Evolutionary conservation across 192 early-diverging fungal species (phyloP).

Genomic region (Thamnidium elegans): DNA sequence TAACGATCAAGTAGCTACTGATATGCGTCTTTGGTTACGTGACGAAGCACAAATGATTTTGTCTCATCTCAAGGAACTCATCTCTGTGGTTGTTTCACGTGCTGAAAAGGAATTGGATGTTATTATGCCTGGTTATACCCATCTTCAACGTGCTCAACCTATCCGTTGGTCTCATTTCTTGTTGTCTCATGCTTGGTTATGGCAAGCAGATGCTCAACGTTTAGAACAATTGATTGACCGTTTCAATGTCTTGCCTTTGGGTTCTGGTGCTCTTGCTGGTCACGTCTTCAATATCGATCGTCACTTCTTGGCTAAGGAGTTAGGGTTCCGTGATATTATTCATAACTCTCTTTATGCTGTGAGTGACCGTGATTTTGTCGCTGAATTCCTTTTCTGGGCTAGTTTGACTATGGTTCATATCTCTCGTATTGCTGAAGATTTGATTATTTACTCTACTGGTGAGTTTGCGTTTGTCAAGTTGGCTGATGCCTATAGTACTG

Average conservation of each 20-base stretch:
- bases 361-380: slow-evolving; percentile 94
- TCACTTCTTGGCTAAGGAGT: slow-evolving; percentile 79
- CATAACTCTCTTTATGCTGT: slow-evolving; percentile 92
- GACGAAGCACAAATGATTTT: slow-evolving; percentile 70
- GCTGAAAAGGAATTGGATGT: slow-evolving; percentile 88
- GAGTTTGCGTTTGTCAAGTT: slow-evolving; percentile 95
- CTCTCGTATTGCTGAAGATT: slow-evolving; percentile 87
- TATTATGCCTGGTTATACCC: slow-evolving; percentile 99
- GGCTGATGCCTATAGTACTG: slow-evolving; percentile 97
- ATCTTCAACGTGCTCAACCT: slow-evolving; percentile 96
- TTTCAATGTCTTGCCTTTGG: slow-evolving; percentile 83
- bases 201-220: slow-evolving; percentile 85
- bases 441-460: slow-evolving; percentile 89
- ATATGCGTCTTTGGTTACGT: slow-evolving; percentile 92
- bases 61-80: slow-evolving; percentile 70
- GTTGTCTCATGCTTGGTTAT: slow-evolving; percentile 86
- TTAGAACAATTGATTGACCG: slow-evolving; percentile 79
- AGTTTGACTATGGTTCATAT: slow-evolving; percentile 90
- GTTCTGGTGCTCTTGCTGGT: slow-evolving; percentile 92
- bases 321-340: slow-evolving; percentile 83
- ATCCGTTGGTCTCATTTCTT: slow-evolving; percentile 96
- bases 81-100: slow-evolving; percentile 69
- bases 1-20: slow-evolving; percentile 98
- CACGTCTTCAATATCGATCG: slow-evolving; percentile 97
- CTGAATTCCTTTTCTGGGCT: slow-evolving; percentile 96